Evolutionary conservation across 208 protist species (phyloP).

Genomic region (Crithidia thermophila): DNA sequence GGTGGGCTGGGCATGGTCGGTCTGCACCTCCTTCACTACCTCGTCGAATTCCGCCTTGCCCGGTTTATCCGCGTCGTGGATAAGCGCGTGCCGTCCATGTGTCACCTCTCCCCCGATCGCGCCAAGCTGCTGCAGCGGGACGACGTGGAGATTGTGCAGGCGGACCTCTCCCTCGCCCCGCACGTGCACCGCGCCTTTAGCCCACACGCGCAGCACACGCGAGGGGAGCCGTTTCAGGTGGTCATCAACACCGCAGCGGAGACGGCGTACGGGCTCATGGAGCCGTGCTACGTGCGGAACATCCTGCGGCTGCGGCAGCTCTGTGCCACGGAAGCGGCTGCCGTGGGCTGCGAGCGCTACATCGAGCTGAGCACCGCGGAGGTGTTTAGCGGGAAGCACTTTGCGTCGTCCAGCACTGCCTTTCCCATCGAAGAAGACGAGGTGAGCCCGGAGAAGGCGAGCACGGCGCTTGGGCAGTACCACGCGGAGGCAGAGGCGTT

Average conservation of each 20-base stretch:
- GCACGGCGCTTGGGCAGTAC: slow-evolving; percentile 79
- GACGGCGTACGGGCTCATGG: slow-evolving; percentile 82
- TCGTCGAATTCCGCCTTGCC: slow-evolving; percentile 42
- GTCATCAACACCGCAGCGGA: slow-evolving; percentile 92
- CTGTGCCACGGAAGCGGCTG: slow-evolving; percentile 49
- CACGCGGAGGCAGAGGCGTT: slow-evolving; percentile 76
- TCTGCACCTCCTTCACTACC: slow-evolving; percentile 84
- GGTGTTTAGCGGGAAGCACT: slow-evolving; percentile 68
- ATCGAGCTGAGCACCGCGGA: slow-evolving; percentile 92
- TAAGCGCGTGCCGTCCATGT: slow-evolving; percentile 47
- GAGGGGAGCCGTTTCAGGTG: slow-evolving; percentile 30
- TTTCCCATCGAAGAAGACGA: slow-evolving; percentile 8
- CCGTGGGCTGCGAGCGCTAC: slow-evolving; percentile 62
- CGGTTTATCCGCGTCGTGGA: slow-evolving; percentile 46
- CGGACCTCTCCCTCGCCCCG: slow-evolving; percentile 28
- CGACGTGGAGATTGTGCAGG: slow-evolving; percentile 85
- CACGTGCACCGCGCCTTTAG: slow-evolving; percentile 73
- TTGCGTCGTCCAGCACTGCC: slow-evolving; percentile 46
- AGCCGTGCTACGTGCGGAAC: slow-evolving; percentile 72
- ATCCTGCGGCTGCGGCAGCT: slow-evolving; percentile 66
- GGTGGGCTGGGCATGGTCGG: slow-evolving; percentile 92
- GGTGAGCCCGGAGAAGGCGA: slow-evolving; percentile 63
- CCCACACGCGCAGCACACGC: background rate
- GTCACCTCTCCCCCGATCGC: slow-evolving; percentile 44
- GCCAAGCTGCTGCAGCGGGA: slow-evolving; percentile 44